phyloP scores from a whole-genome alignment of 2,329 filamentous ascomycete genomes.

The Diatrype stigma region DNA sequence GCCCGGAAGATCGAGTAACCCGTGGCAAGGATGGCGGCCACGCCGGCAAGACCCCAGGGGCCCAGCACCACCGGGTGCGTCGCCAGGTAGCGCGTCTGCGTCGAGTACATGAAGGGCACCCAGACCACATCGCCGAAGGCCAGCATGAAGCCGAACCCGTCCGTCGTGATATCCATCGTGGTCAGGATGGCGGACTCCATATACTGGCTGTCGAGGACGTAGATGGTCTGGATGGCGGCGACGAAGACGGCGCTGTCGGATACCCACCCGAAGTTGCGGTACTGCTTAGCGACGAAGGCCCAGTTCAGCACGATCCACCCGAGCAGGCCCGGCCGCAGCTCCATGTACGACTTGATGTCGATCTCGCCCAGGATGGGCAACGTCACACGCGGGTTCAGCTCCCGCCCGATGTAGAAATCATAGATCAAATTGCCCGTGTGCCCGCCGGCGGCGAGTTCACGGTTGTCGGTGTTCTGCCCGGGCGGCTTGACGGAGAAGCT shows the following conservation, averaged over 20 bases:
- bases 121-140: constrained; percentile 88
- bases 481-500: constrained; percentile 76
- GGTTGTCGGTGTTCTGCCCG: constrained; percentile 61
- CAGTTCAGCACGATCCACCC: constrained; percentile 85
- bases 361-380: constrained; percentile 78
- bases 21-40: constrained; percentile 61
- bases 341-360: constrained; percentile 86
- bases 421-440: constrained; percentile 82
- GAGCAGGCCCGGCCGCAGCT: constrained; percentile 86
- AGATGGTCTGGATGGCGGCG: constrained; percentile 72
- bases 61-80: constrained; percentile 79
- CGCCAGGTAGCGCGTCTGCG: constrained; percentile 80
- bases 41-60: constrained; percentile 56
- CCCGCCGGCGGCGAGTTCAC: constrained; percentile 78
- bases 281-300: constrained; percentile 82
- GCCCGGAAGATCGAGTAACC: constrained; percentile 92
- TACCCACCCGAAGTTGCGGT: constrained; percentile 75
- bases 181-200: constrained; percentile 88
- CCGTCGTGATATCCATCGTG: constrained; percentile 89
- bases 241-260: constrained; percentile 84
- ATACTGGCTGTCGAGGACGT: constrained; percentile 78
- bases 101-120: constrained; percentile 85
- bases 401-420: constrained; percentile 95
- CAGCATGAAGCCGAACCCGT: constrained; percentile 95
- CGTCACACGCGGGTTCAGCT: constrained; percentile 82